Evolutionary conservation across 2,329 filamentous ascomycete species (phyloP), one percentile per base, ranked within the genome.

Genomic region (Aspergillus fumigatus): DNA sequence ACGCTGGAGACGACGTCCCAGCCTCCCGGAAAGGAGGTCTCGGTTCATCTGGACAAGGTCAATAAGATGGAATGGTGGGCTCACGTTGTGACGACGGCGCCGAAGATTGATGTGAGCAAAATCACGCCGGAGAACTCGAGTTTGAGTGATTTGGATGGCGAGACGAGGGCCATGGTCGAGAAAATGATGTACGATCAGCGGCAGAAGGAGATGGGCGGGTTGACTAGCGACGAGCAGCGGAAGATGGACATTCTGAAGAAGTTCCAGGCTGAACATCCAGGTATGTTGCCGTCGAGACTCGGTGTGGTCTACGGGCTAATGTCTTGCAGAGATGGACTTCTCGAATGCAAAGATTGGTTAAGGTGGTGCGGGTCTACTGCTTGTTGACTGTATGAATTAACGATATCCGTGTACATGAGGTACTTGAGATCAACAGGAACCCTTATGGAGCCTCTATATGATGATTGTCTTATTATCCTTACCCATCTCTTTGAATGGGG

Each of bases 171-270:
- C 57, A 97, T 99, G 93, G 94, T 99, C 48, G 94, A 99, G 85
- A 99, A 99, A 85, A 99, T 99, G 94, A 99, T 99, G 94, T 99
- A 84, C 69, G 94, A 99, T 79, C 94, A 99, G 82, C 83, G 89
- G 64, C 92, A 97, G 80, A 99, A 99, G 85, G 92, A 97, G 80
- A 80, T 84, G 75, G 94, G 94, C 4, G 83, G 88, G 75, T 90
- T 92, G 49, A 92, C 88, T 11, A 96, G 90, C 63, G 94, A 97
- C 65, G 94, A 99, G 80, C 87, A 96, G 82, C 90, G 92, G 82
- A 97, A 97, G 84, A 77, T 86, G 71, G 93, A 99, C 55, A 88
- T 99, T 67, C 78, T 99, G 71, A 89, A 90, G 78, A 91, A 95
- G 79, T 97, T 99, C 78, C 88, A 97, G 84, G 80, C 79, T 51